phyloP scores from a whole-genome alignment of 2,329 filamentous ascomycete species.

The Diaporthe citrichinensis region DNA sequence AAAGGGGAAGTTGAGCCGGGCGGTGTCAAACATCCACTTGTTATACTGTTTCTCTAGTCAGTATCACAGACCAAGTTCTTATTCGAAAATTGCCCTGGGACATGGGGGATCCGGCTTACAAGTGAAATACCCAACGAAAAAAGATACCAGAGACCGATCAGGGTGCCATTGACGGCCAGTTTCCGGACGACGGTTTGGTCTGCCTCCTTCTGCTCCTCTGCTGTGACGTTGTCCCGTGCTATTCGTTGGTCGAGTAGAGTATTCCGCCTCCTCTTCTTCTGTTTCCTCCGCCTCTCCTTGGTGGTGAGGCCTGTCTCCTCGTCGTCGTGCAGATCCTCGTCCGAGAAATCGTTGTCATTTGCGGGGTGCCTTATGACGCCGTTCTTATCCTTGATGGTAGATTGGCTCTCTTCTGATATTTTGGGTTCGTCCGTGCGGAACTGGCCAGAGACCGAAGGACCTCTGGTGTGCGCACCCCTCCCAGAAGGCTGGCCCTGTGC shows the following conservation, averaged over 20 bases:
- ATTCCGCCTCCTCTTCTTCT: slow-evolving; percentile 76
- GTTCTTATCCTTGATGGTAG: slow-evolving; percentile 41
- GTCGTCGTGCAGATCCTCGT: slow-evolving; percentile 84
- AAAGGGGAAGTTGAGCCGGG: slow-evolving; percentile 90
- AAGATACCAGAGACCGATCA: slow-evolving; percentile 89
- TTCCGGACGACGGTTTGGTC: slow-evolving; percentile 80
- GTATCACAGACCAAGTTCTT: not conserved
- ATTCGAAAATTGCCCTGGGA: not conserved
- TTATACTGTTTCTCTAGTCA: slow-evolving; percentile 78
- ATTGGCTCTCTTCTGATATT: slow-evolving; percentile 60
- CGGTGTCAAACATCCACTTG: slow-evolving; percentile 98
- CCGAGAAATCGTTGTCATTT: slow-evolving; percentile 68
- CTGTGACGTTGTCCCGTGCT: slow-evolving; percentile 72
- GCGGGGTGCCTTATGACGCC: slow-evolving; percentile 42
- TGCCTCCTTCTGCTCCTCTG: slow-evolving; percentile 81
- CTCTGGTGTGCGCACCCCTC: slow-evolving; percentile 47
- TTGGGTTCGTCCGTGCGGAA: slow-evolving; percentile 57
- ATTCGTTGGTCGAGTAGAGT: slow-evolving; percentile 79
- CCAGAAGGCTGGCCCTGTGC: slow-evolving; percentile 42
- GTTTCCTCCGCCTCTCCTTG: slow-evolving; percentile 78
- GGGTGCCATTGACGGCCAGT: slow-evolving; percentile 79
- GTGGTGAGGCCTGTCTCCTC: slow-evolving; percentile 90
- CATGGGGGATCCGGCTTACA: slow-evolving; percentile 64
- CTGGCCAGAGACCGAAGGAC: slow-evolving; percentile 49
- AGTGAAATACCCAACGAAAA: slow-evolving; percentile 95